phyloP scores from a whole-genome alignment of 371 early-diverging fungal genomes.

The Rhizopus delemar region DNA sequence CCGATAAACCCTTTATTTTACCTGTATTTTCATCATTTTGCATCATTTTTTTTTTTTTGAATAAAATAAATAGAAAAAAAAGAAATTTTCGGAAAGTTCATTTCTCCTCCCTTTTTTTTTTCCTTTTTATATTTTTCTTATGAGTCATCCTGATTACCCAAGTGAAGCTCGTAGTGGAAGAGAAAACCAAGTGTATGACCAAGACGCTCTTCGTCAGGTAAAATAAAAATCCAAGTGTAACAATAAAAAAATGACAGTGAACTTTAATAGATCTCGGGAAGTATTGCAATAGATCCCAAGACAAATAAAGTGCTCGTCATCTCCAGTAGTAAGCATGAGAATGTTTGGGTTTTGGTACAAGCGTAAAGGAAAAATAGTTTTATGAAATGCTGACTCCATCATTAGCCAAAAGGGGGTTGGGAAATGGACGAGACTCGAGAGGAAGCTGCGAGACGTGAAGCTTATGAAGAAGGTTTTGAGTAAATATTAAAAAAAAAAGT shows the following conservation, averaged over 20 bases:
- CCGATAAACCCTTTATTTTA: constrained; percentile 56
- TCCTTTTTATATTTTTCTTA: background rate
- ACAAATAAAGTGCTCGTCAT: constrained; percentile 57
- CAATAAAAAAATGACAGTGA: background rate
- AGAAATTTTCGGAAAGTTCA: background rate
- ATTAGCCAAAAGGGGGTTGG: constrained; percentile 68
- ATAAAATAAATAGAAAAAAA: constrained; percentile 7
- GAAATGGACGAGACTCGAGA: constrained; percentile 64
- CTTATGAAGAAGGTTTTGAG: constrained; percentile 62
- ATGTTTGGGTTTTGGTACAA: constrained; percentile 61
- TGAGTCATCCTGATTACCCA: constrained; percentile 14
- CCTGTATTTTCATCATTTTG: background rate
- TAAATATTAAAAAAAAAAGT: constrained; percentile 2
- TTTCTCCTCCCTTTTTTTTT: background rate
- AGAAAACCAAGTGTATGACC: constrained; percentile 50
- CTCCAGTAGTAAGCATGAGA: constrained; percentile 54
- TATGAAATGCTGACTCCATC: background rate
- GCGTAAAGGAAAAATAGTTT: background rate
- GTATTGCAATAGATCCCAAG: constrained; percentile 56
- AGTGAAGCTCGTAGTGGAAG: constrained; percentile 52
- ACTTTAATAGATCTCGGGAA: constrained; percentile 54
- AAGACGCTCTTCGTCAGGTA: constrained; percentile 46
- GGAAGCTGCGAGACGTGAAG: constrained; percentile 61
- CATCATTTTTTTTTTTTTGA: constrained; percentile 1
- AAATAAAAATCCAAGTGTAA: background rate